Evolutionary conservation across 371 early-diverging fungal species (phyloP), one percentile per base, ranked within the genome.

Genomic region (Conidiobolus incongruus): DNA sequence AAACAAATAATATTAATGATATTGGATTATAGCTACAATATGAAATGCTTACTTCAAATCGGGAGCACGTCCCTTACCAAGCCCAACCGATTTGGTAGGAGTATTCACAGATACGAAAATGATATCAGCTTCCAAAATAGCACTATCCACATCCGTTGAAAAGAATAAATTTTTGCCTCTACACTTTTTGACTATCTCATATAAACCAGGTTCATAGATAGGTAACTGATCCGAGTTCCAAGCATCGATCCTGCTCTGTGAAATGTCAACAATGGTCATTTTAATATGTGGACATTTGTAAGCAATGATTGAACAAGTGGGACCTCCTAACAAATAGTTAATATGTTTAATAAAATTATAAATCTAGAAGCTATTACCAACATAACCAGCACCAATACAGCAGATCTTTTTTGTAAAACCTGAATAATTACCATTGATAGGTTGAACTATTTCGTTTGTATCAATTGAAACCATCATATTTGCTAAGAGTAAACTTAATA

Each of bases 311-410:
- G 86, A 76, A 59, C 83, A 82, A 2, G 89, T 90, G n/a, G 94
- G 89, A 37, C 91, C 94, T 53, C 90, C 91, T 82, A 47, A 15
- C 17, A 35, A n/a, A n/a, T n/a, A 16, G 22, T 35, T 44, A 11
- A 35, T 20, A 20, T 4, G 26, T 3, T 29, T 12, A n/a, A 17
- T 35, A 47, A 22, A 40, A 19, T n/a, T n/a, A 33, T 21, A 28
- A 30, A 12, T 22, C 28, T 34, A 15, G 32, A 20, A 32, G 17
- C 57, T 68, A 50, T 64, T 78, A 26, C 83, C 88, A 45, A 92
- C 89, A 62, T 92, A 92, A 44, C 92, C 92, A 50, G 92, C 92
- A 52, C 92, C 92, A 53, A 92, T 78, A 57, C 87, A 92, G 61
- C 79, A 76, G 32, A 74, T 67, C 52, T 64, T 68, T 59, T 65